Evolutionary conservation across 768 basidiomycete species (phyloP).

Genomic region (Tylopilus felleus): DNA sequence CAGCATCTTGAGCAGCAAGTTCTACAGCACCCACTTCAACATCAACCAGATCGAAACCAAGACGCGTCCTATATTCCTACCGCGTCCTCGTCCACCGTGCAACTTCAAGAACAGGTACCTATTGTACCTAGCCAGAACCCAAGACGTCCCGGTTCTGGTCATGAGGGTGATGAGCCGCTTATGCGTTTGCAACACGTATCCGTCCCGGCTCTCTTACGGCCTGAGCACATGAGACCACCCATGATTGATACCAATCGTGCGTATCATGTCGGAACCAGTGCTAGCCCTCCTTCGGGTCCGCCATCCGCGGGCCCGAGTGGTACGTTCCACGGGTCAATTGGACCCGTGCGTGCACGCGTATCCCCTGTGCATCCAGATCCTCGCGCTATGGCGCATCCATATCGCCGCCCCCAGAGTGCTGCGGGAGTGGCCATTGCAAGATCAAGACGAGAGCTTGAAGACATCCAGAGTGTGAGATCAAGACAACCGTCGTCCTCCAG

Average conservation of each 20-base stretch:
- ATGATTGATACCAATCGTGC: conserved; percentile 32
- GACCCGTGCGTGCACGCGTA: conserved; percentile 26
- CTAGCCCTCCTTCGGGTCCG: conserved; percentile 31
- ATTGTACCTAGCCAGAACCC: conserved; percentile 30
- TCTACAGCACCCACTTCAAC: conserved; percentile 37
- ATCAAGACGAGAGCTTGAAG: conserved; percentile 30
- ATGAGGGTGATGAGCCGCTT: conserved; percentile 25
- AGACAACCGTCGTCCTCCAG: conserved; percentile 18
- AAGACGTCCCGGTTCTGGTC: conserved; percentile 18
- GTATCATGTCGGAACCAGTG: conserved; percentile 27
- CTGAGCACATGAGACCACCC: conserved; percentile 34
- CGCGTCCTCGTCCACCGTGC: conserved; percentile 15
- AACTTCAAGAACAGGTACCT: conserved; percentile 29
- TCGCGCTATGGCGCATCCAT: conserved; percentile 26
- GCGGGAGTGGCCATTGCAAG: conserved; percentile 19
- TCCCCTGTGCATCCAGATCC: conserved; percentile 25
- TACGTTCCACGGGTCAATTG: conserved; percentile 14
- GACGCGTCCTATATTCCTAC: conserved; percentile 21
- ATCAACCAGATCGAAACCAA: conserved; percentile 30
- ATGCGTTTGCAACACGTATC: conserved; percentile 26
- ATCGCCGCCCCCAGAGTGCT: conserved; percentile 30
- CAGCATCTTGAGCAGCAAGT: conserved; percentile 37
- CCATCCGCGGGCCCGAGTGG: conserved; percentile 25
- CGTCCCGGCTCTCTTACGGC: conserved; percentile 15
- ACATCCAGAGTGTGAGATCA: conserved; percentile 29